Conservation (phyloP, 345 rosid species). For the Jatropha curcas region DNA sequence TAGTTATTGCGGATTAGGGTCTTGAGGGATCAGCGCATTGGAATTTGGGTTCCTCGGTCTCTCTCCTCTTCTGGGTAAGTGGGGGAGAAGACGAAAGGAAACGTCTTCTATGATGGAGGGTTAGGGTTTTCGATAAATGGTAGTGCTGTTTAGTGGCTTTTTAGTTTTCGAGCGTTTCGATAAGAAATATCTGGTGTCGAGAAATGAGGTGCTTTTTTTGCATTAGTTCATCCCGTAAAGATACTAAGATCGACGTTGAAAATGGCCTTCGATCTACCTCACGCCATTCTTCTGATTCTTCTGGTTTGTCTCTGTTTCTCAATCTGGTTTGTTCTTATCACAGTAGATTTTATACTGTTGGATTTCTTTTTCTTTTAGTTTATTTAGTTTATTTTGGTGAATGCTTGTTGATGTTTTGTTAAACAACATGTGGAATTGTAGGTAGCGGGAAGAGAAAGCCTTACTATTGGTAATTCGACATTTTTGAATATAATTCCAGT, state of each 20-base stretch:
- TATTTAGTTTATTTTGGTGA: not conserved
- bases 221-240: slow-evolving; percentile 52
- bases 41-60: not conserved
- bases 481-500: not conserved
- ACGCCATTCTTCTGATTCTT: slow-evolving; percentile 40
- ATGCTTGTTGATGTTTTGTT: not conserved
- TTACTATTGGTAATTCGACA: slow-evolving; percentile 31
- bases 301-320: slow-evolving; percentile 41
- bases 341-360: not conserved
- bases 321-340: not conserved
- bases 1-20: slow-evolving; percentile 1
- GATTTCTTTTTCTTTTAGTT: not conserved
- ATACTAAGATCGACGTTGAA: slow-evolving; percentile 65
- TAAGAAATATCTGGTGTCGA: not conserved
- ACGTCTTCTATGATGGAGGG: not conserved
- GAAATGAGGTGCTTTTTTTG: slow-evolving; percentile 91
- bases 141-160: not conserved
- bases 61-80: slow-evolving; percentile 14
- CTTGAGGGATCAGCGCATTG: not conserved
- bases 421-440: slow-evolving; percentile 10
- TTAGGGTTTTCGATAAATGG: not conserved
- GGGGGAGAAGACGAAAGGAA: not conserved
- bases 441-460: slow-evolving; percentile 35
- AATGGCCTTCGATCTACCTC: slow-evolving; percentile 50
- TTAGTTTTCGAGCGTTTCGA: not conserved